Percentiles rank a stretch among this genome's conserved stretches.
These are phyloP conservation scores for Ogataea salicorniae DNA, from an alignment of 805 yeast genomes.

Conservation along the genomic window DNA sequence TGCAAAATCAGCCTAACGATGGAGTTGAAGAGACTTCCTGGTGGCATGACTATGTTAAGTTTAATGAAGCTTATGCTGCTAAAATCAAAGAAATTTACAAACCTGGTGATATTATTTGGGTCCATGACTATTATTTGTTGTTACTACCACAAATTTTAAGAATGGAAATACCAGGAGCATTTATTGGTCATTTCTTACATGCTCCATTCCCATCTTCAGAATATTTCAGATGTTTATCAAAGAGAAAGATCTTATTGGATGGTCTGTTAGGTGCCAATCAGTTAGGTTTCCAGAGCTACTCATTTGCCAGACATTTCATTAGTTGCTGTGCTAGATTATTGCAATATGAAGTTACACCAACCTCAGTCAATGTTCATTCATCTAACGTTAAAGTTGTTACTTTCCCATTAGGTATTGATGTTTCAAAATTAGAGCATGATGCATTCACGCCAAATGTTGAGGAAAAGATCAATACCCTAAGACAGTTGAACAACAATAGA, in stretches of 20 bases:
- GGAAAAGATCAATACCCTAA: slow-evolving; percentile 59
- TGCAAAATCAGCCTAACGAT: slow-evolving; percentile 69
- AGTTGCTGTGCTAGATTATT: slow-evolving; percentile 84
- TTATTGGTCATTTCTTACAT: slow-evolving; percentile 76
- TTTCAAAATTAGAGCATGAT: slow-evolving; percentile 59
- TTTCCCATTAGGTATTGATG: slow-evolving; percentile 87
- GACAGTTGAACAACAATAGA: slow-evolving; percentile 54
- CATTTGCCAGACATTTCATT: slow-evolving; percentile 86
- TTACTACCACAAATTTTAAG: slow-evolving; percentile 79
- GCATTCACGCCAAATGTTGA: slow-evolving; percentile 49
- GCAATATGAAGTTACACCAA: slow-evolving; percentile 68
- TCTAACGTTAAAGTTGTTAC: slow-evolving; percentile 67
- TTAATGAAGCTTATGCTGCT: slow-evolving; percentile 86
- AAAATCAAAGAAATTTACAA: slow-evolving; percentile 66
- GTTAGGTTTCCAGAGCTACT: slow-evolving; percentile 79
- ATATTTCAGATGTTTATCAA: slow-evolving; percentile 83
- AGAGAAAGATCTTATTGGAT: slow-evolving; percentile 74
- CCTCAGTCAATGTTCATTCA: slow-evolving; percentile 67
- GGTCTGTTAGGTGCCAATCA: slow-evolving; percentile 90
- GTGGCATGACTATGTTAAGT: slow-evolving; percentile 86
- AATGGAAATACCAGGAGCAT: slow-evolving; percentile 67
- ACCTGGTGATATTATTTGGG: slow-evolving; percentile 90
- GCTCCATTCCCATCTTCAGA: slow-evolving; percentile 95
- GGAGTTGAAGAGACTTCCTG: slow-evolving; percentile 62
- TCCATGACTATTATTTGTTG: slow-evolving; percentile 84